Evolutionary conservation across 805 yeast species (phyloP), one percentile per base, ranked within the genome.

Genomic region (Saturnispora ahearnii): DNA sequence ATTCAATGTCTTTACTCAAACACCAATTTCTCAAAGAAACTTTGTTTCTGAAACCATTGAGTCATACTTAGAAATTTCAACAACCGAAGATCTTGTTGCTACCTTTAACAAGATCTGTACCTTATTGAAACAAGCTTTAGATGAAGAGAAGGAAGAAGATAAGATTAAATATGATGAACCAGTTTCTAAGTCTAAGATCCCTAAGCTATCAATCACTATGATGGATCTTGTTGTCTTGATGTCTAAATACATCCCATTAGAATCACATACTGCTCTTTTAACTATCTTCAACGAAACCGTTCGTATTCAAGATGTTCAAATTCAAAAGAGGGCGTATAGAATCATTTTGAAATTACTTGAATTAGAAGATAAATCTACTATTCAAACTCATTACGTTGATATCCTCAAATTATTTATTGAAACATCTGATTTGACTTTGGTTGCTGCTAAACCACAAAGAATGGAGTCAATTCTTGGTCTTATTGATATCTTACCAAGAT

Each of bases 1-100:
- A 46, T 87, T 91, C 73, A 93, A 93, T 60, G 95, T 93, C 15
- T 93, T 86, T 67, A 79, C 91, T n/a, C 90, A 89, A 57, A 89
- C 97, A 10, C 69, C 79, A 42, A 84, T 93, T 36, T 93, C 87
- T 48, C 77, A 88, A 13, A 80, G 98, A 65, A 86, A 87, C 11
- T 88, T 75, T 64, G 80, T 93, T 46, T 73, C 89, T 51, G 97
- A 91, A 54, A 82, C 96, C 9, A 87, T 91, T 59, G 90, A 88
- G 58, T 76, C 82, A 0, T 90, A 83, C 64, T 71, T 93, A 53
- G 78, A 81, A 53, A 81, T 91, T 36, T 77, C 89, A 9, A 72
- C 81, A 1, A 68, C 75, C 29, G 78, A 73, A 18, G 96, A 87
- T 55, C 69, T 93, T 54, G 78, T 76, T 50, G 73, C 71, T 46